phyloP scores from a whole-genome alignment of 2,329 filamentous ascomycete genomes.

The Hymenoscyphus infarciens region DNA sequence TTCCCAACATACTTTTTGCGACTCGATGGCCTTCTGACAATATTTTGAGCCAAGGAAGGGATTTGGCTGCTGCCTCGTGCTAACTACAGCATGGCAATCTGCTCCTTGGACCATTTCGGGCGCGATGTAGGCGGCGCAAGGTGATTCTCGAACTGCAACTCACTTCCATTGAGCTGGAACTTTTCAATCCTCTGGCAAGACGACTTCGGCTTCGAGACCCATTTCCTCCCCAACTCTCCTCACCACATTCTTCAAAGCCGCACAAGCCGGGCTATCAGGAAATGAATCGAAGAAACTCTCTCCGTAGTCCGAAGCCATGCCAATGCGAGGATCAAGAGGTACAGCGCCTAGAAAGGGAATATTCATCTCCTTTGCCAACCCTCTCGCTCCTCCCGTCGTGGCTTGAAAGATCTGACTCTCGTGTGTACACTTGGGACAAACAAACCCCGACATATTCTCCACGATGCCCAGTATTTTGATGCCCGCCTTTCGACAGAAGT shows the following conservation, averaged over 20 bases:
- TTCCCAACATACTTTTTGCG: not conserved
- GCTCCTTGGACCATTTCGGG: not conserved
- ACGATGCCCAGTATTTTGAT: constrained; percentile 86
- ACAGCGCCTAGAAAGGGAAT: constrained; percentile 88
- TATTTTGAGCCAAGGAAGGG: not conserved
- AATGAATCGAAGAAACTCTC: constrained; percentile 96
- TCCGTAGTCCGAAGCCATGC: constrained; percentile 94
- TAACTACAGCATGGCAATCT: not conserved
- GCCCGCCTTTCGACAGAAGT: constrained; percentile 93
- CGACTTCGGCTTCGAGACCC: constrained; percentile 39
- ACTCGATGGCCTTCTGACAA: not conserved
- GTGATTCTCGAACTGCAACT: not conserved
- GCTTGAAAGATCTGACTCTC: constrained; percentile 83
- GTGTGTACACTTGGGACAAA: constrained; percentile 87
- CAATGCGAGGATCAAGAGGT: constrained; percentile 87
- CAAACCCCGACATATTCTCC: constrained; percentile 97
- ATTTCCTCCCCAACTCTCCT: constrained; percentile 64
- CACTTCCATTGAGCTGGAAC: not conserved
- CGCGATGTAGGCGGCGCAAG: not conserved
- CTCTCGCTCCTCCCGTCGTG: constrained; percentile 81
- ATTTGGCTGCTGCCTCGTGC: not conserved
- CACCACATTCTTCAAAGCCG: constrained; percentile 78
- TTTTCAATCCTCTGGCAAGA: constrained; percentile 27
- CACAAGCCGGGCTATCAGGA: constrained; percentile 86
- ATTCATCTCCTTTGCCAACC: constrained; percentile 77